Base-by-base conservation (phyloP, 225 moss, liverwort and hornwort species). In the Physcomitrellopsis africana region DNA sequence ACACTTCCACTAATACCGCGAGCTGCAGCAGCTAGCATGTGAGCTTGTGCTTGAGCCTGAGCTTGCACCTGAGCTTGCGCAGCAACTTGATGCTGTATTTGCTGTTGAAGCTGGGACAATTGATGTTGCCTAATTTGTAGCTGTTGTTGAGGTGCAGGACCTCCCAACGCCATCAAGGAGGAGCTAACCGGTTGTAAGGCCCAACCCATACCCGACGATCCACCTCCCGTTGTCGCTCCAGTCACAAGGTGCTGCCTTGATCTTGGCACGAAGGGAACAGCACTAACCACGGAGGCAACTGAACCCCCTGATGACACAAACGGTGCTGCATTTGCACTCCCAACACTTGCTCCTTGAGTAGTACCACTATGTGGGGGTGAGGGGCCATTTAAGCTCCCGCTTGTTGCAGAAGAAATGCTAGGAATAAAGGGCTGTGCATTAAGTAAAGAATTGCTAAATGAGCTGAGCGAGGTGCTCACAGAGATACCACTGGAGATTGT, bases 261-360 rank as follows among this genome's bases (percentile, higher is more conserved):
- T 80, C 91, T 91, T 5, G 96, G 94, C 29, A 94, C 79, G 60
- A 83, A 96, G 20, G 96, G 96, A 70, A 93, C 89, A 56, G 96
- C 96, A 82, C 92, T 89, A 69, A 92, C 88, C 64, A 93, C 93
- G 64, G 94, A 89, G 70, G 96, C 89, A 55, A 96, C 96, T 29
- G 88, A 89, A 1, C 81, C 81, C 17, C 84, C 93, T 63, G 96
- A 90, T 44, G 93, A 93, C 66, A 96, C 89, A 88, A 90, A 93
- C 12, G 93, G 87, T 65, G 81, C 72, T 12, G 92, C 89, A 80
- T 86, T 93, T 72, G 90, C 93, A 85, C 82, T 88, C 10, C 96
- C 93, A 81, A 92, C 76, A 67, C 81, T 86, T 56, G 86, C 81
- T 76, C 84, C 87, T 61, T 82, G 69, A 65, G 52, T 64, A 70